Evolutionary conservation across 768 basidiomycete genomes (phyloP), one percentile per base, ranked within the genome.

Genomic region (Pleurotus eryngii): DNA sequence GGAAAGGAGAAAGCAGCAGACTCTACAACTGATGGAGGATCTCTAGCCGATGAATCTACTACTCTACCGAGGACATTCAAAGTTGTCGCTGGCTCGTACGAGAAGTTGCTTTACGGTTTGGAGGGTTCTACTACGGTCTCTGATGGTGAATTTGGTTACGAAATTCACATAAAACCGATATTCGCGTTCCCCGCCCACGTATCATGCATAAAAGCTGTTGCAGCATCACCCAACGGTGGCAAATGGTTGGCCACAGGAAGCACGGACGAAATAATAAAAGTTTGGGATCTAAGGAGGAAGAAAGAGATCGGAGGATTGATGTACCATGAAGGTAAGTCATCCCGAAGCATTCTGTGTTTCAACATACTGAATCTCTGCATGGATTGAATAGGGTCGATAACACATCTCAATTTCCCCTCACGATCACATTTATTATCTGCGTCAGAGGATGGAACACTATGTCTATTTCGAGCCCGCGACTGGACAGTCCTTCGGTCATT

Each of bases 131-230:
- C 83, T 11, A 35, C 46, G 70, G 73, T 15, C 56, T 68, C 35
- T n/a, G 68, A 69, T 49, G 63, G 72, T 5, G 66, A 71, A 39
- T 63, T 64, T 3, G 66, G 68, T 15, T 63, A 76, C 1, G 65
- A 72, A 49, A 74, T 70, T 59, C 63, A 74, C 17, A 66, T 96
- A 26, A 83, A 85, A 55, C 94, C 97, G 0, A 81, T 91, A 45
- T 99, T 99, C 72, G 92, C 94, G 60, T 99, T 99, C 73, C 95
- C 97, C 26, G 97, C 97, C 0, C 97, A 99, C 68, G 85, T 96
- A 45, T 93, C 92, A 2, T 94, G 86, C 64, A 88, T 99, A 59
- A 95, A 95, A 67, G 84, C 92, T 9, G 89, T 95, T 27, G 89
- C 94, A 2, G 90, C 92, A 0, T 90, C 90, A 0, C 94, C 94